A percentile compares a stretch with the other conserved stretches of the same genome.
These are phyloP conservation scores for Phlebiopsis gigantea DNA, from an alignment of 768 basidiomycete species.

Conservation along the genomic window DNA sequence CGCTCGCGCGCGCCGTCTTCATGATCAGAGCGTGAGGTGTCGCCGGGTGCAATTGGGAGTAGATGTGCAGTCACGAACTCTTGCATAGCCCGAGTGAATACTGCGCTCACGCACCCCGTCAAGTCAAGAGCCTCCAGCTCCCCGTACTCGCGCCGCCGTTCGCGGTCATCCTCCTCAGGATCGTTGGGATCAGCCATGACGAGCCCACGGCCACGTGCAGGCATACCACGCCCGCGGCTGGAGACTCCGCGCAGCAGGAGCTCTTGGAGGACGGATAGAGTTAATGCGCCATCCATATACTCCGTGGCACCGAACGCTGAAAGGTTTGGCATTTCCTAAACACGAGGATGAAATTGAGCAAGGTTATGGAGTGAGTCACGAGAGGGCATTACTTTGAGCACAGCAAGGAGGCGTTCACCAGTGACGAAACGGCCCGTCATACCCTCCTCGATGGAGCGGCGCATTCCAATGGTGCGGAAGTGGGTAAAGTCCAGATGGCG, in stretches of 20 bases:
- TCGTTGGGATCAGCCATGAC: conserved; percentile 46
- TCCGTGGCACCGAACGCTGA: conserved; percentile 92
- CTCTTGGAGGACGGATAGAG: conserved; percentile 79
- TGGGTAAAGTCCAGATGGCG: conserved; percentile 92
- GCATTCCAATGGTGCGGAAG: conserved; percentile 95
- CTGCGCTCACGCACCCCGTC: conserved; percentile 90
- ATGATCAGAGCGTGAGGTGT: conserved; percentile 41
- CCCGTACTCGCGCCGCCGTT: conserved; percentile 65
- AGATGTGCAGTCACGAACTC: conserved; percentile 76
- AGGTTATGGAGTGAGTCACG: conserved; percentile 13
- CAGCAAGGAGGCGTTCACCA: conserved; percentile 71
- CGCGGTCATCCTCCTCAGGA: conserved; percentile 70
- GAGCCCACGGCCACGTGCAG: conserved; percentile 56
- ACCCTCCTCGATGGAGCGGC: conserved; percentile 87
- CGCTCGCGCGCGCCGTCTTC: conserved; percentile 22
- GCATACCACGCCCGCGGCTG: conserved; percentile 64
- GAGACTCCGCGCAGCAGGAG: conserved; percentile 81
- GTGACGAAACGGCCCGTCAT: conserved; percentile 91
- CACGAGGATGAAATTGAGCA: background rate
- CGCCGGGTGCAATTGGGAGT: conserved; percentile 34
- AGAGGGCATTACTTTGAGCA: conserved; percentile 57
- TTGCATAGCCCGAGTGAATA: conserved; percentile 81
- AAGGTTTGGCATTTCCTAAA: conserved; percentile 84
- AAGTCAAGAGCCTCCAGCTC: conserved; percentile 88
- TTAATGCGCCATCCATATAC: conserved; percentile 95